Evolutionary conservation across 345 rosid genomes (phyloP).

Genomic region (Salix arbutifolia): DNA sequence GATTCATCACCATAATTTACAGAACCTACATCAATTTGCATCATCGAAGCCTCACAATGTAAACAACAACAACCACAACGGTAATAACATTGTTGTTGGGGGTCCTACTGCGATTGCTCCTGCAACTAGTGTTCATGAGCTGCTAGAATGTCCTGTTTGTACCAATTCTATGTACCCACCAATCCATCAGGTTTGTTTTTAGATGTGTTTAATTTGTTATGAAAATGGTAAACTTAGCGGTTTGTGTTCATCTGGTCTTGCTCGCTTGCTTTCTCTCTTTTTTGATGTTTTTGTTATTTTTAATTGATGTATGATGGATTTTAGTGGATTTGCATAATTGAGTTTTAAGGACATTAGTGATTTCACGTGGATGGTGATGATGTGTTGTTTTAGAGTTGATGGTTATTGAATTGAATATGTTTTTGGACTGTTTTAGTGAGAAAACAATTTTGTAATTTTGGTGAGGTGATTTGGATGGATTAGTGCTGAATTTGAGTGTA

Average conservation of each 20-base stretch:
- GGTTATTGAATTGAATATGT: neutral
- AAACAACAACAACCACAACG: constrained; percentile 29
- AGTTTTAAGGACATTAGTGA: constrained; percentile 4
- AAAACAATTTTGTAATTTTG: neutral
- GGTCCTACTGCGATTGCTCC: constrained; percentile 56
- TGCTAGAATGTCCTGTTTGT: constrained; percentile 62
- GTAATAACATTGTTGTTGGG: constrained; percentile 30
- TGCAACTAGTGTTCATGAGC: constrained; percentile 55
- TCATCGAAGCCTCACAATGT: constrained; percentile 49
- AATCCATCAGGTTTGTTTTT: constrained; percentile 55
- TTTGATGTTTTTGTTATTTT: neutral
- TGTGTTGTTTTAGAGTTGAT: neutral
- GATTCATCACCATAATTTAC: constrained; percentile 48
- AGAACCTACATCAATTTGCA: constrained; percentile 52
- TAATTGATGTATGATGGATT: constrained; percentile 8
- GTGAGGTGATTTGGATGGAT: neutral
- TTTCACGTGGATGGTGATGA: neutral
- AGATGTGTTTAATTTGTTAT: neutral
- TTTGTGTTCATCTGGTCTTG: neutral
- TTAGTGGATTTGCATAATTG: constrained; percentile 9
- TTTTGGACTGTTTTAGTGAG: neutral
- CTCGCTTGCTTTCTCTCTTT: neutral
- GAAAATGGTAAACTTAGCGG: neutral
- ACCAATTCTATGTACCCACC: constrained; percentile 59
- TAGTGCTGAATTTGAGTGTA: neutral